These are phyloP conservation scores for Geotrichum cucujoidarum DNA, from an alignment of 1,139 yeast species.

Conservation along the genomic window DNA sequence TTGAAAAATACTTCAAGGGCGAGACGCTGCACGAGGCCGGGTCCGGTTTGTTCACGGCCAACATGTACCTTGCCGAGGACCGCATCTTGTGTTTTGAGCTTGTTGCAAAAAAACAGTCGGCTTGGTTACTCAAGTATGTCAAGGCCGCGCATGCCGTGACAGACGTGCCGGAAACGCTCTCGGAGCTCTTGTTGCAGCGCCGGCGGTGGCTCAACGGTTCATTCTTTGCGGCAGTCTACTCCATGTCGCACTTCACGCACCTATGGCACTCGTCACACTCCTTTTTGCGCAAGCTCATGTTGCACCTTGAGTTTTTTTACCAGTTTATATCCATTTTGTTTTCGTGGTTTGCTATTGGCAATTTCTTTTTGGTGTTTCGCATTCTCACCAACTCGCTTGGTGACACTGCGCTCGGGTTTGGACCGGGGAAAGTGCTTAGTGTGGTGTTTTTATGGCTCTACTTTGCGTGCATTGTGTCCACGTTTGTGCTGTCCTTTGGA, in stretches of 20 bases:
- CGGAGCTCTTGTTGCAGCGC: conserved; percentile 71
- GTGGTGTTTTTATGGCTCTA: conserved; percentile 87
- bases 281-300: conserved; percentile 52
- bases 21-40: conserved; percentile 57
- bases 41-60: conserved; percentile 70
- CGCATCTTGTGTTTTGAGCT: conserved; percentile 77
- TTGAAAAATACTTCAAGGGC: conserved; percentile 75
- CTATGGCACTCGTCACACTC: conserved; percentile 70
- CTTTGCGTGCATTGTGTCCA: conserved; percentile 79
- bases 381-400: conserved; percentile 69
- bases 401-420: conserved; percentile 48
- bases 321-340: conserved; percentile 61
- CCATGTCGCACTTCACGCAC: conserved; percentile 64
- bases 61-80: conserved; percentile 84
- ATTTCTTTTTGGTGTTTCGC: conserved; percentile 70
- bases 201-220: conserved; percentile 86
- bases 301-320: conserved; percentile 67
- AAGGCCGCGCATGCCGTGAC: conserved; percentile 76
- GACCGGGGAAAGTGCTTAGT: conserved; percentile 72
- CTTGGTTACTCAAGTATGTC: conserved; percentile 66
- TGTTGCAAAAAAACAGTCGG: conserved; percentile 60
- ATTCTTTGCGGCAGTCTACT: conserved; percentile 74
- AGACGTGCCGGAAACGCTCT: conserved; percentile 71
- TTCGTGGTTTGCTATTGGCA: conserved; percentile 76
- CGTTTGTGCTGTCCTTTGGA: conserved; percentile 88